Evolutionary conservation across 1,284 basidiomycete species (phyloP).

Genomic region (Leccinum angustisporum): DNA sequence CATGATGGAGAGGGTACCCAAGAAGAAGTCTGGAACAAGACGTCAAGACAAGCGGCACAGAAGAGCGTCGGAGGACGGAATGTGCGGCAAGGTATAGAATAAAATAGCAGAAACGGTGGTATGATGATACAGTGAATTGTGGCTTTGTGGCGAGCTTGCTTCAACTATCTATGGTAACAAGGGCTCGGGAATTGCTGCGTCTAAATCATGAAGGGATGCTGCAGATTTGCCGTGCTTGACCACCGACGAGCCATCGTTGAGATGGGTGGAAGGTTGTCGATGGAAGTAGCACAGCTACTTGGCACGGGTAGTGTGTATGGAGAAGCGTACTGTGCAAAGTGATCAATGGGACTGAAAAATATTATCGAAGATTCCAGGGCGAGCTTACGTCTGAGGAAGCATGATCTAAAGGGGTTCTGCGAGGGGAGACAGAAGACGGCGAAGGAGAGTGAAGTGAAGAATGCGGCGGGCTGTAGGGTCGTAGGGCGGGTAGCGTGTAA

Average conservation of each 20-base stretch:
- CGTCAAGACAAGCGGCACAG: slow-evolving; percentile 21
- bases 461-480: slow-evolving; percentile 30
- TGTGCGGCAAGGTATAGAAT: slow-evolving; percentile 13
- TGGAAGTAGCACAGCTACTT: slow-evolving; percentile 30
- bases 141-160: slow-evolving; percentile 9
- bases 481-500: slow-evolving; percentile 32
- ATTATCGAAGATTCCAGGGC: neutral
- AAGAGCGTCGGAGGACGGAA: slow-evolving; percentile 5
- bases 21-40: slow-evolving; percentile 33
- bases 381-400: slow-evolving; percentile 29
- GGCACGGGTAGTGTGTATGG: slow-evolving; percentile 28
- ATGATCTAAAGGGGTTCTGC: slow-evolving; percentile 27
- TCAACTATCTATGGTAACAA: slow-evolving; percentile 1
- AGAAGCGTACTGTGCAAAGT: slow-evolving; percentile 21
- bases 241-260: slow-evolving; percentile 36
- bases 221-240: slow-evolving; percentile 30
- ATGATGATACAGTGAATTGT: slow-evolving; percentile 20
- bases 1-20: slow-evolving; percentile 22
- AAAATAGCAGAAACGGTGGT: slow-evolving; percentile 9
- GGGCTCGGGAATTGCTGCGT: slow-evolving; percentile 12
- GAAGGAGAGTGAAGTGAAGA: slow-evolving; percentile 29
- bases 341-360: slow-evolving; percentile 8
- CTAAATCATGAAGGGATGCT: slow-evolving; percentile 37
- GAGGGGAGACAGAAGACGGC: slow-evolving; percentile 25
- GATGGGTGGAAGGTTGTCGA: slow-evolving; percentile 36